These are phyloP conservation scores for Mytilinidion resinicola DNA, from an alignment of 495 filamentous ascomycete genomes.

Conservation along the genomic window DNA sequence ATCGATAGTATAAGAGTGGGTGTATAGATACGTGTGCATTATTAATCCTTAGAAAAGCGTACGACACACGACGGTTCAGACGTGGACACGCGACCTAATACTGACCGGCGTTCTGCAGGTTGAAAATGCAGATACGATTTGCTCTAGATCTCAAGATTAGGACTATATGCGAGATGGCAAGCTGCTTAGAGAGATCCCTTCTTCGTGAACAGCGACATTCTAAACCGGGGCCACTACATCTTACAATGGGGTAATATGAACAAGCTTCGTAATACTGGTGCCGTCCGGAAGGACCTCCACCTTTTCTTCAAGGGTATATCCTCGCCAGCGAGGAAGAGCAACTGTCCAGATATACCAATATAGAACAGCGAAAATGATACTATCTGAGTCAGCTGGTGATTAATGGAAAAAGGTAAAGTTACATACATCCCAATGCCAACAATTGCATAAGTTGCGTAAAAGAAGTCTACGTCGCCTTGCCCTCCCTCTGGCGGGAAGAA, in stretches of 20 bases:
- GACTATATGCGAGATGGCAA: too few relatives aligned
- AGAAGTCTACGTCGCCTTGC: conserved; percentile 52
- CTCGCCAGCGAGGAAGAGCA: conserved; percentile 51
- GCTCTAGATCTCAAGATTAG: too few relatives aligned
- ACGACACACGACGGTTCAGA: too few relatives aligned
- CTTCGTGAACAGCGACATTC: too few relatives aligned
- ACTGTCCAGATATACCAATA: conserved; percentile 72
- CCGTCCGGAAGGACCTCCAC: conserved; percentile 53
- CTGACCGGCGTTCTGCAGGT: too few relatives aligned
- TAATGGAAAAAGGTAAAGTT: conserved; percentile 15
- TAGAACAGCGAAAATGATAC: conserved; percentile 52
- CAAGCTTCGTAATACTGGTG: conserved; percentile 52
- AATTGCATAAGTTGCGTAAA: conserved; percentile 66
- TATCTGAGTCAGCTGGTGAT: conserved; percentile 28
- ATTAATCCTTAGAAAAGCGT: too few relatives aligned
- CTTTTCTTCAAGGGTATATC: conserved; percentile 55
- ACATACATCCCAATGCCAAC: conserved; percentile 64
- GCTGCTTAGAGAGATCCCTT: too few relatives aligned
- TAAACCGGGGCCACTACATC: neutral
- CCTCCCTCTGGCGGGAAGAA: conserved; percentile 48
- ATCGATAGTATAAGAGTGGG: too few relatives aligned
- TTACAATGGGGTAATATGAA: conserved; percentile 35
- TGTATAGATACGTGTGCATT: too few relatives aligned
- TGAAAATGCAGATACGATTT: too few relatives aligned
- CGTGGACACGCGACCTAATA: too few relatives aligned